Conservation (phyloP, 768 basidiomycete species). For the Erythrobasidium yunnanense region DNA sequence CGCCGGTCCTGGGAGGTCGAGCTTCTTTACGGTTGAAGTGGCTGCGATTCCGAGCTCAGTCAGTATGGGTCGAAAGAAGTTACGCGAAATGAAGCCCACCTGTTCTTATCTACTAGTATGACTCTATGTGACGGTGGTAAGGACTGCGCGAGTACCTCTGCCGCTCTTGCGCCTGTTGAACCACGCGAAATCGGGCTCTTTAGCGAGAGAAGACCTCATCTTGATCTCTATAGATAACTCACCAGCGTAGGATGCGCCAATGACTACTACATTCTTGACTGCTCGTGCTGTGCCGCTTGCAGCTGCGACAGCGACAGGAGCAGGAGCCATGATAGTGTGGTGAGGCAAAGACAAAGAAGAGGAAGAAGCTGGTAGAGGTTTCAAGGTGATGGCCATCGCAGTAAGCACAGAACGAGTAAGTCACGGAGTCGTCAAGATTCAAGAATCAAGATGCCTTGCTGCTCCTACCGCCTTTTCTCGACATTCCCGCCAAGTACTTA, state of each 20-base stretch:
- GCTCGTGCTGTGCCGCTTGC: slow-evolving; percentile 4
- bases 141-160: slow-evolving; percentile 30
- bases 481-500: no score
- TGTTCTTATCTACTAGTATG: slow-evolving; percentile 36
- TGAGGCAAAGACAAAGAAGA: no score
- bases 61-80: not conserved
- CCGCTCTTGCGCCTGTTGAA: slow-evolving; percentile 31
- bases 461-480: no score
- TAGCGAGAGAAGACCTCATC: not conserved
- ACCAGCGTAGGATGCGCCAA: slow-evolving; percentile 35
- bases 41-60: not conserved
- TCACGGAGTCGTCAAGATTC: no score
- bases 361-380: no score
- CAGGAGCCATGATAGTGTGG: no score
- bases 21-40: slow-evolving; percentile 13
- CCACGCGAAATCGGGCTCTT: not conserved
- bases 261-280: slow-evolving; percentile 36
- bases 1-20: no score
- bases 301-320: no score
- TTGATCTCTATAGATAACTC: not conserved
- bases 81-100: slow-evolving; percentile 7
- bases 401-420: no score
- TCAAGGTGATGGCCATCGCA: no score
- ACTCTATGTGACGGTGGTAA: slow-evolving; percentile 33
- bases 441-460: no score